Base-by-base conservation (phyloP, 2,329 filamentous ascomycete species). In the Talaromyces amestolkiae region DNA sequence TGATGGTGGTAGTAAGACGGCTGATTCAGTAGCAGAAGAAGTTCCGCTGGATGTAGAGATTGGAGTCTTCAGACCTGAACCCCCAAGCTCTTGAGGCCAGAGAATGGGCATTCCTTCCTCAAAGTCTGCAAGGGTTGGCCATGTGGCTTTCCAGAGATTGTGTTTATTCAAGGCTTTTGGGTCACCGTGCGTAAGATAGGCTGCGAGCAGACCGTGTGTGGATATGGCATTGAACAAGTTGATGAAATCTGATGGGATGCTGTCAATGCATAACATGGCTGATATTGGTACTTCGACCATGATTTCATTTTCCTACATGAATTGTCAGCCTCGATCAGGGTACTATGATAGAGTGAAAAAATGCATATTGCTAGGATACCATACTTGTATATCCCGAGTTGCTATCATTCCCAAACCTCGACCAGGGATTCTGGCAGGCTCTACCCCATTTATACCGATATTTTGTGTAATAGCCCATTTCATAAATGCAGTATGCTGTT, bases 331-430 rank as follows among this genome's bases (percentile, higher is more conserved):
- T 27, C 31, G 11, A 17, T 17, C 6, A 9, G 31, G 22, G 2
- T 7, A 13, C 15, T 4, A 43, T 37, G 10, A 45, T 11, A 45
- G 8, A n/a, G 41, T 2, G 41, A 11, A 11, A 45, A 10, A 13
- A 17, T 31, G n/a, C n/a, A 31, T 9, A 47, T 51, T n/a, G 35
- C 33, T 17, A 1, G 11, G 22, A 51, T 24, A 58, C 24, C 35
- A 9, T 79, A 91, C 91, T 79, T 89, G 80, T 67, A 95, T 83
- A 15, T 84, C 79, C 33, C 85, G 83, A 13, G 86, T 88, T 5
- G 92, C 89, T 60, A 93, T 83, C 65, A 97, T 87, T 56, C 93
- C 93, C 62, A 95, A 85, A 33, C 93, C 93, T 63, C 90, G 84
- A 1, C 88, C 90, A 6, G 88, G 85, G 17, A 96, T 87, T 45